Evolutionary conservation across 75 land plant species (phyloP).

Genomic region (Sequoia sempervirens): DNA sequence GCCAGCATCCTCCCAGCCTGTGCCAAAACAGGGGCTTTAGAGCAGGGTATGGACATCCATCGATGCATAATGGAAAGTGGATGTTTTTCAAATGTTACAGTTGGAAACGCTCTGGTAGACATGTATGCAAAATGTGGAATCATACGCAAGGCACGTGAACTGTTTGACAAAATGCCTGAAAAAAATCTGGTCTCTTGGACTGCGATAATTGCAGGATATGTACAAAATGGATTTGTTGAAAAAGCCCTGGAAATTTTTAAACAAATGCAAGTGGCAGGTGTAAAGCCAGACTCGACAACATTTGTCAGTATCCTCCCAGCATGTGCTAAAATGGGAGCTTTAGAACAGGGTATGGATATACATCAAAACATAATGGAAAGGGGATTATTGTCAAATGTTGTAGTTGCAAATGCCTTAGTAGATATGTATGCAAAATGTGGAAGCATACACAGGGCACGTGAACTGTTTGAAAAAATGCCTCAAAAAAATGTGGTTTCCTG

Average conservation of each 20-base stretch:
- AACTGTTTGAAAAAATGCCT: constrained; percentile 8
- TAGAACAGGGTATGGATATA: constrained; percentile 8
- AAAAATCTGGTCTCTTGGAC: constrained; percentile 9
- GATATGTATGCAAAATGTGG: constrained; percentile 24
- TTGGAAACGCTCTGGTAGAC: constrained; percentile 2
- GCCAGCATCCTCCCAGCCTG: not conserved
- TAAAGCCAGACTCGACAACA: constrained; percentile 4
- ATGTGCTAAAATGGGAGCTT: constrained; percentile 9
- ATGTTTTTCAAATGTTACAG: not conserved
- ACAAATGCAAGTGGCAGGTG: constrained; percentile 6
- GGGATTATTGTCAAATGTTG: constrained; percentile 2
- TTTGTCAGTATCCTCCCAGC: constrained; percentile 11
- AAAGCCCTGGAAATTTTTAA: constrained; percentile 5
- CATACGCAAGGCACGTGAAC: not conserved
- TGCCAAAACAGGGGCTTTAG: not conserved
- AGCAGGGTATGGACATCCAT: not conserved
- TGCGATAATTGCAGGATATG: constrained; percentile 5
- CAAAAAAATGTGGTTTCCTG: constrained; percentile 12
- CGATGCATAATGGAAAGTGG: not conserved
- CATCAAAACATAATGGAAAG: constrained; percentile 2
- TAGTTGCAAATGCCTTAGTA: constrained; percentile 9
- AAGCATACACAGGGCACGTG: constrained; percentile 1
- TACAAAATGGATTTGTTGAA: constrained; percentile 2
- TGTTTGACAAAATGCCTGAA: constrained; percentile 3
- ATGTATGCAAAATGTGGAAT: constrained; percentile 10